Evolutionary conservation across 2,329 filamentous ascomycete genomes (phyloP), one percentile per base, ranked within the genome.

Genomic region (Aschersonia sp.): DNA sequence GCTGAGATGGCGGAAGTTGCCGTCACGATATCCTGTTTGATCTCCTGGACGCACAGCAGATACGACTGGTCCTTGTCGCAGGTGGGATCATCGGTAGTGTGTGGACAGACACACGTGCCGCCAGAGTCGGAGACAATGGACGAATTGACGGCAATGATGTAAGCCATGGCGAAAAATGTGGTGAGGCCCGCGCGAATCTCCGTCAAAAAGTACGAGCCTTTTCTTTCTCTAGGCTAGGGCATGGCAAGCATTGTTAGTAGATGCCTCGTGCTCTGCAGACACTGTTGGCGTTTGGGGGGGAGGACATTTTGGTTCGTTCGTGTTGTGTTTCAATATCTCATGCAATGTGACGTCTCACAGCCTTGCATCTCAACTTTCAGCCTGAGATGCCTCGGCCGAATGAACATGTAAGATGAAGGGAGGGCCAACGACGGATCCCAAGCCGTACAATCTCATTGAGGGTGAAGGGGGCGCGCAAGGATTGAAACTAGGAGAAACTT

Each of bases 1-100:
- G 85, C 84, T 10, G 85, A 75, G 54, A 92, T 89, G 48, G 87
- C 87, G 43, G 88, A 86, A 4, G 88, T 94, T 9, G 84, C 87
- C 5, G 88, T 94, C 48, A 94, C 83, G 40, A 89, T 67, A 59
- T 94, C 88, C 32, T 85, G 79, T 63, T 84, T 84, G 59, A 91
- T 62, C 52, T 73, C 75, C 56, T 72, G 63, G 53, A 70, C 65
- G 60, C 84, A 88, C n/a, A 82, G 64, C 52, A 73, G 60, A 55
- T 88, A 88, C 29, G 75, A 75, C 4, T 68, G 58, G 59, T 85
- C 71, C 44, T 52, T 52, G 41, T 58, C 54, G 61, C 81, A 85
- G 32, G 72, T 59, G 9, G 69, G 71, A 55, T 80, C 74, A 10
- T 68, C 71, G 2, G 60, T 52, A 38, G 66, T 69, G 28, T 65